Base-by-base conservation (phyloP, 177 flowering plant genomes). In the Vitis hybrid region DNA sequence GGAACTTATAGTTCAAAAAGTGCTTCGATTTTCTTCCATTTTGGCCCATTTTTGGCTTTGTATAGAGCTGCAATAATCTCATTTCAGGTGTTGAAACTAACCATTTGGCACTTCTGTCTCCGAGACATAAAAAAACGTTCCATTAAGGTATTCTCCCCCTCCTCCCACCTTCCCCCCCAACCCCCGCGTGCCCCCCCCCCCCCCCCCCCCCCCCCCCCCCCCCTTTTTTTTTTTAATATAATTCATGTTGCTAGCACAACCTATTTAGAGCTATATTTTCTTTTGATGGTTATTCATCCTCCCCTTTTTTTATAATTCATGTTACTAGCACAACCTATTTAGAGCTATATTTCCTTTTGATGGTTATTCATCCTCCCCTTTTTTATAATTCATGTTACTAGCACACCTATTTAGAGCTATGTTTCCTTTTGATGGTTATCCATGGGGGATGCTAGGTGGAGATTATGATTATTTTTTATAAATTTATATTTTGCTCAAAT, bases 21-120 rank as follows among this genome's bases (percentile, higher is more conserved):
- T 65, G 64, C 80, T 72, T 83, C 92, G 35, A 56, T 77, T 64
- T 76, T 78, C 76, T 87, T 81, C 74, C 86, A 79, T 58, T 91
- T 89, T 81, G 96, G 97, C 56, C 92, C 96, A 18, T 91, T 93
- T 77, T 80, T 91, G 78, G 99, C 99, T 40, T 73, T 91, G 71
- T 95, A 90, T 70, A 86, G 99, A 81, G 99, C 97, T 67, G 90
- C 94, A 62, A 76, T 89, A 74, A 88, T 94, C 74, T 90, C 99
- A 75, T 92, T 83, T 77, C 84, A 91, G 63, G 89, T 93, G 60
- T 74, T 85, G 71, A 91, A 89, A 84, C 78, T 95, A 72, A 77
- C 90, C 62, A 32, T 87, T 67, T 89, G 93, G 94, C 91, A 80
- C 5, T 70, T 92, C 14, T 91, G 87, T 79, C 85, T 92, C 74